phyloP scores from a whole-genome alignment of 148 eudicot genomes.

The Chenopodium formosanum region DNA sequence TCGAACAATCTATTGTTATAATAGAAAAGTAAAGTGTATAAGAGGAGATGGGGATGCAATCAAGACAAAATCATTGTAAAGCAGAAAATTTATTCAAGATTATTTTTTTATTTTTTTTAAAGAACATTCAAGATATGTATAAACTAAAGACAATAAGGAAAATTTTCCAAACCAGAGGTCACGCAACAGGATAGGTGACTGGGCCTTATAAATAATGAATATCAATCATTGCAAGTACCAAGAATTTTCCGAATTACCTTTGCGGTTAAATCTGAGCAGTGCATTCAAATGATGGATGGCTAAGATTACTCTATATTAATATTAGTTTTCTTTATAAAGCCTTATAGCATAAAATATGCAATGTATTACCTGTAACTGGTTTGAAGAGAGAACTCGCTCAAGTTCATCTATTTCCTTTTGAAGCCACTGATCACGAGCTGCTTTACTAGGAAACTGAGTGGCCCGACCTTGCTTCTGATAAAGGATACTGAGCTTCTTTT shows the following conservation, averaged over 20 bases:
- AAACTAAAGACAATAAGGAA: no score
- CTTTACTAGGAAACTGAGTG: conserved; percentile 85
- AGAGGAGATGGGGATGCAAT: no score
- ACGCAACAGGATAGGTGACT: not conserved
- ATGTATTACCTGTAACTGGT: conserved; percentile 60
- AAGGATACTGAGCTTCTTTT: conserved; percentile 90
- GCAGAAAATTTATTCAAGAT: not conserved
- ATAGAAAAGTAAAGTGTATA: no score
- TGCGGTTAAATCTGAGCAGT: not conserved
- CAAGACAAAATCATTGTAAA: not conserved
- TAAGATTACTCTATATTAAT: not conserved
- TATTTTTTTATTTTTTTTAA: no score
- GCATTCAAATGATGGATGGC: not conserved
- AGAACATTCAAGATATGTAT: no score
- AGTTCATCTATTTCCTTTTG: conserved; percentile 81
- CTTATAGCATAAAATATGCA: not conserved
- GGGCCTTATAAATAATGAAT: not conserved
- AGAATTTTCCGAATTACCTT: not conserved
- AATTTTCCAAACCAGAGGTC: not conserved
- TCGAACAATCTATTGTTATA: no score
- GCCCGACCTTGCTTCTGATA: conserved; percentile 99
- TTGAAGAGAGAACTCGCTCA: conserved; percentile 59
- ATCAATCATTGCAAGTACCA: not conserved
- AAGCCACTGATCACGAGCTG: conserved; percentile 94
- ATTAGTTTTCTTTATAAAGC: not conserved